Percentiles rank a stretch among this genome's conserved stretches.
phyloP scores from a whole-genome alignment of 1,284 basidiomycete species.

The Coniferiporia sulphurascens region DNA sequence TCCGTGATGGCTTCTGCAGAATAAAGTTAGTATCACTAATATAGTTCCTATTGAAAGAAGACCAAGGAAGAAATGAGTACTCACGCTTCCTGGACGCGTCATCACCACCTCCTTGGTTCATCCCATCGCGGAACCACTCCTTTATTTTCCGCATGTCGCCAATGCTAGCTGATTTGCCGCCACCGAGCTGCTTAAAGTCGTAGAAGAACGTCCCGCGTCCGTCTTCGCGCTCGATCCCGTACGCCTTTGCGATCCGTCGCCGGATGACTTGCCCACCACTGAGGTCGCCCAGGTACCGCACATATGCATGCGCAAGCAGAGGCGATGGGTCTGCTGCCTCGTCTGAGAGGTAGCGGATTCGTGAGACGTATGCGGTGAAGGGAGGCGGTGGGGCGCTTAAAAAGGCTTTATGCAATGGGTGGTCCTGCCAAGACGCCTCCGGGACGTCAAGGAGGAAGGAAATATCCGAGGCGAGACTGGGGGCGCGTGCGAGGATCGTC shows the following conservation, averaged over 20 bases:
- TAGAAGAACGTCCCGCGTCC: constrained; percentile 64
- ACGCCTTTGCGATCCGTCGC: constrained; percentile 59
- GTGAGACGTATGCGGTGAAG: constrained; percentile 49
- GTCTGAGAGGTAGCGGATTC: constrained; percentile 42
- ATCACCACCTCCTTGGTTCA: constrained; percentile 62
- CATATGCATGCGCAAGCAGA: constrained; percentile 77
- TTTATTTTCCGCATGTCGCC: constrained; percentile 75
- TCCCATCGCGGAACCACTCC: constrained; percentile 69
- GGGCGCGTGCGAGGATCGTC: constrained; percentile 55
- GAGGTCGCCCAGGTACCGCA: constrained; percentile 83
- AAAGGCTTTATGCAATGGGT: constrained; percentile 47
- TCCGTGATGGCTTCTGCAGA: constrained; percentile 40
- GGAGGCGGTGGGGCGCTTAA: constrained; percentile 43
- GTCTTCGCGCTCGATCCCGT: constrained; percentile 50
- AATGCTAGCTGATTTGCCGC: constrained; percentile 35
- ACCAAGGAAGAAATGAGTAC: constrained; percentile 17
- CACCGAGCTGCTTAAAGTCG: constrained; percentile 57
- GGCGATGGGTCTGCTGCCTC: constrained; percentile 14
- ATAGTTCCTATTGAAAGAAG: too few species aligned
- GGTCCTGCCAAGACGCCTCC: constrained; percentile 47
- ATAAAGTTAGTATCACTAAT: not conserved
- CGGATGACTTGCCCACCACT: constrained; percentile 78
- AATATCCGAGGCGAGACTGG: constrained; percentile 62
- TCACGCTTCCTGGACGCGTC: constrained; percentile 53
- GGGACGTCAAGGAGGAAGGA: constrained; percentile 54